Percentiles rank a stretch among this genome's conserved stretches.
Evolutionary conservation across 106 monocot genomes (phyloP).

Genomic region (Cymbidium sinense): DNA sequence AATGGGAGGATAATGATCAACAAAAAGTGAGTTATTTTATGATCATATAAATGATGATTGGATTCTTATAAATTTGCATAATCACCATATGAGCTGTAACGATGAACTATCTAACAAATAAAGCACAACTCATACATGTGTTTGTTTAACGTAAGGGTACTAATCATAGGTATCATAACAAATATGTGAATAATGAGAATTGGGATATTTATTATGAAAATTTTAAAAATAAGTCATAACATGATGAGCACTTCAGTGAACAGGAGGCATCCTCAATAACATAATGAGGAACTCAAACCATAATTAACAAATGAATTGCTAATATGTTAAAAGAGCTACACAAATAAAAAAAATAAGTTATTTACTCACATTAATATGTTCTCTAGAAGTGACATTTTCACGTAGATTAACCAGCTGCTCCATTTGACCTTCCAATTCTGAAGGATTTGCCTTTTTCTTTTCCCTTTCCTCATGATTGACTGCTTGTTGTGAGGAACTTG

Average conservation of each 20-base stretch:
- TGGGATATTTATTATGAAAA: background rate
- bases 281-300: background rate
- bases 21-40: background rate
- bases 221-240: background rate
- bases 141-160: background rate
- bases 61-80: background rate
- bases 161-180: background rate
- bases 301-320: background rate
- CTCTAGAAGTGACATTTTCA: background rate
- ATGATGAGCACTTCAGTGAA: background rate
- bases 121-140: background rate
- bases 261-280: background rate
- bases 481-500: background rate
- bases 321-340: background rate
- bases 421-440: background rate
- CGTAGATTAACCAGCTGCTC: background rate
- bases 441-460: slow-evolving; percentile 1
- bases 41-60: background rate
- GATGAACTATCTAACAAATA: background rate
- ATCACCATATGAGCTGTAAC: background rate
- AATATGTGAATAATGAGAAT: background rate
- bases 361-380: background rate
- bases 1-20: background rate
- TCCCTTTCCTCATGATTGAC: background rate
- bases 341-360: background rate